Conservation (phyloP, 768 basidiomycete genomes). For the Leccinum olivaceopallidum region DNA sequence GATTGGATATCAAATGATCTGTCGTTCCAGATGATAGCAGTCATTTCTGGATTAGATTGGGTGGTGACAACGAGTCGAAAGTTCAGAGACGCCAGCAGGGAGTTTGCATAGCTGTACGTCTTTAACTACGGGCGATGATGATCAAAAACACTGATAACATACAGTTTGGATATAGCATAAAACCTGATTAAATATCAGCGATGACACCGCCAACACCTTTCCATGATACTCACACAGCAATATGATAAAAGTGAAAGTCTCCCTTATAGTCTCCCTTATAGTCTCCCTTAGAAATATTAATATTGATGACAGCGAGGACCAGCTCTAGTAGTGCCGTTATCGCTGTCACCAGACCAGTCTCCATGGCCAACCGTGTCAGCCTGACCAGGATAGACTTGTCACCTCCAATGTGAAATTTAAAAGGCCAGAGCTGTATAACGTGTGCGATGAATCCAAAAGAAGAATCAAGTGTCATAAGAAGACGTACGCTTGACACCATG, state of each 20-base stretch:
- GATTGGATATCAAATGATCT: not conserved
- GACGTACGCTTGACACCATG: constrained; percentile 18
- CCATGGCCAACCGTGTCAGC: constrained; percentile 25
- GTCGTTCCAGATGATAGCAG: not conserved
- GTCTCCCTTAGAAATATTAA: too few relatives aligned
- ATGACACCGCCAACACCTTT: not conserved
- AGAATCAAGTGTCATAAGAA: not conserved
- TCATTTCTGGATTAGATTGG: not conserved
- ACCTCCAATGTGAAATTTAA: constrained; percentile 5
- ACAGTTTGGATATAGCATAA: constrained; percentile 1
- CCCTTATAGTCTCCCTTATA: too few relatives aligned
- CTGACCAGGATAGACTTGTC: constrained; percentile 8
- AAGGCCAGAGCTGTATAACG: constrained; percentile 15
- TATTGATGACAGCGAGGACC: constrained; percentile 5
- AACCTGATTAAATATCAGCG: not conserved
- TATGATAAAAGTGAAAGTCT: constrained; percentile 8
- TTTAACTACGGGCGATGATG: not conserved
- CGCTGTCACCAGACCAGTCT: constrained; percentile 27
- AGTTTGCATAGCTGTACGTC: not conserved
- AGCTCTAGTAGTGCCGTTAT: constrained; percentile 21
- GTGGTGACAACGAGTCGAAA: not conserved
- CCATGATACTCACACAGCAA: constrained; percentile 19
- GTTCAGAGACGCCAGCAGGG: not conserved
- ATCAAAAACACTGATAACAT: not conserved
- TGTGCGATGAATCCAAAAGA: not conserved